A percentile compares a stretch with the other conserved stretches of the same genome.
Evolutionary conservation across 805 yeast genomes (phyloP).

Genomic region (Hanseniaspora clermontiae): DNA sequence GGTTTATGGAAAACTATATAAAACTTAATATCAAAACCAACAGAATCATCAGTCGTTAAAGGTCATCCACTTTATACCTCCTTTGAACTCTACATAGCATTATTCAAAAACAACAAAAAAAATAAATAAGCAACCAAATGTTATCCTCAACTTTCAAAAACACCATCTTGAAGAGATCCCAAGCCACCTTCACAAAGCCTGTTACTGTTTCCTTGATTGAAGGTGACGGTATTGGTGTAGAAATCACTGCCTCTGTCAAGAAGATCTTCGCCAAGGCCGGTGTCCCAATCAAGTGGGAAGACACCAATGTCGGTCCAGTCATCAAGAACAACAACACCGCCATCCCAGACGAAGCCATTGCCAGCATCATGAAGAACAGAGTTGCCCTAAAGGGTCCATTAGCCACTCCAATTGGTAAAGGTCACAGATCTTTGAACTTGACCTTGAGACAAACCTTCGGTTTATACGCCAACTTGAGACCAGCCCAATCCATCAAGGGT

Average conservation of each 20-base stretch:
- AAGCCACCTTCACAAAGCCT: constrained; percentile 33
- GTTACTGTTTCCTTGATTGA: constrained; percentile 94
- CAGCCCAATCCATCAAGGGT: constrained; percentile 87
- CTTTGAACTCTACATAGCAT: neutral
- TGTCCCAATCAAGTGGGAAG: constrained; percentile 95
- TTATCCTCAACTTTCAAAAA: constrained; percentile 5
- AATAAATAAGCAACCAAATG: too few relatives aligned
- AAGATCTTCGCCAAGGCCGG: constrained; percentile 85
- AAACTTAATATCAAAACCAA: too few relatives aligned
- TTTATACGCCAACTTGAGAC: constrained; percentile 93
- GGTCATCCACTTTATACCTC: too few relatives aligned
- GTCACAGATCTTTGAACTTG: constrained; percentile 93
- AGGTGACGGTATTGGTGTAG: constrained; percentile 97
- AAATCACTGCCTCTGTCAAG: constrained; percentile 88
- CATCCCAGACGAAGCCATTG: constrained; percentile 82
- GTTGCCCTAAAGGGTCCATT: constrained; percentile 96
- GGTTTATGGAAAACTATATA: too few relatives aligned
- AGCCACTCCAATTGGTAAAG: constrained; percentile 98
- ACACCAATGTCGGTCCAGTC: constrained; percentile 89
- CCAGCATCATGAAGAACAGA: constrained; percentile 80
- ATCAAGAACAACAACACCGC: constrained; percentile 87
- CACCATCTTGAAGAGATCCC: constrained; percentile 15
- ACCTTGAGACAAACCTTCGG: constrained; percentile 94
- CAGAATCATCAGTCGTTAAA: too few relatives aligned
- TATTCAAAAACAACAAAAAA: neutral